These are phyloP conservation scores for Spathaspora sp. DNA, from an alignment of 805 yeast genomes.

Conservation along the genomic window DNA sequence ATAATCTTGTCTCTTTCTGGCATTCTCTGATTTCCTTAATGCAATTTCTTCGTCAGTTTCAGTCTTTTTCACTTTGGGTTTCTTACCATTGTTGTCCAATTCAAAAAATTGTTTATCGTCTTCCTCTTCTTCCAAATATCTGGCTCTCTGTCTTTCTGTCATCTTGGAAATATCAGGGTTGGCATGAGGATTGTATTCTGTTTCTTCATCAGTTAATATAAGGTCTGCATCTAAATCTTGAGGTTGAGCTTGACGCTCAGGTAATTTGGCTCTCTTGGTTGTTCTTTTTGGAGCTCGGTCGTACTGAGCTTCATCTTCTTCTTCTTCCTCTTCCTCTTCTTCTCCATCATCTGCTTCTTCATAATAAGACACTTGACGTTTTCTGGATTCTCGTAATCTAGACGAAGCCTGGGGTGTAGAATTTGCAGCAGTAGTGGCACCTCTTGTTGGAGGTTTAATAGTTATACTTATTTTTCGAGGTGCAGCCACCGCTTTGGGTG, in stretches of 20 bases:
- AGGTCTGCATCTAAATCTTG: conserved; percentile 34
- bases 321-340: conserved; percentile 19
- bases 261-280: conserved; percentile 6
- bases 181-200: conserved; percentile 39
- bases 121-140: conserved; percentile 21
- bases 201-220: conserved; percentile 38
- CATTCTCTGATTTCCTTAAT: conserved; percentile 78
- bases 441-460: conserved; percentile 7
- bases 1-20: conserved; percentile 82
- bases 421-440: background rate
- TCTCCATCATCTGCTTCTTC: conserved; percentile 30
- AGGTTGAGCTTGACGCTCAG: conserved; percentile 17
- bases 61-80: conserved; percentile 44
- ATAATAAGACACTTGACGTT: conserved; percentile 35
- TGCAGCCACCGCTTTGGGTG: conserved; percentile 5
- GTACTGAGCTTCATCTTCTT: conserved; percentile 8
- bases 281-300: background rate
- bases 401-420: background rate
- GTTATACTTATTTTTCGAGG: conserved; percentile 6
- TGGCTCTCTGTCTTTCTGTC: conserved; percentile 57
- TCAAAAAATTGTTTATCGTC: conserved; percentile 21
- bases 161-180: conserved; percentile 43
- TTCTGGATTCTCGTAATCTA: conserved; percentile 24
- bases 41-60: conserved; percentile 83
- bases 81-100: conserved; percentile 24